phyloP scores from a whole-genome alignment of 2,329 filamentous ascomycete genomes.

The Bipolaris zeicola region DNA sequence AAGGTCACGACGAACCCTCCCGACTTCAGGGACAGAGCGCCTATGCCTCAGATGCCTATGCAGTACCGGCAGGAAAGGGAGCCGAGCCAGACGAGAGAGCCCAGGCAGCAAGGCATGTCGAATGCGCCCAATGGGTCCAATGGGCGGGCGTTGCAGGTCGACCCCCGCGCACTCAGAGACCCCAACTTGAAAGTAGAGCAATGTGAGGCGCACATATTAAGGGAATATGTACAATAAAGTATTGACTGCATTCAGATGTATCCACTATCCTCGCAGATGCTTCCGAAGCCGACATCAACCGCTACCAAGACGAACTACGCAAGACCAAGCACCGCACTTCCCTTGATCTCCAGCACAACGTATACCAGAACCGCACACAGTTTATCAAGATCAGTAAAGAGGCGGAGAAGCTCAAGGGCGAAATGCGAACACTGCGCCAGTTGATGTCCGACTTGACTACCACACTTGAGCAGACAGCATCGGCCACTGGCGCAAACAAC shows the following conservation, averaged over 20 bases:
- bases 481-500: constrained; percentile 45
- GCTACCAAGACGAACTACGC: constrained; percentile 76
- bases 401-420: constrained; percentile 93
- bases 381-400: constrained; percentile 99
- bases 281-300: constrained; percentile 82
- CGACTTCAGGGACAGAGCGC: constrained; percentile 69
- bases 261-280: constrained; percentile 78
- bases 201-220: constrained; percentile 58
- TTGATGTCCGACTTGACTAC: constrained; percentile 86
- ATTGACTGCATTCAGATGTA: constrained; percentile 56
- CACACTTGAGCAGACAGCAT: constrained; percentile 55
- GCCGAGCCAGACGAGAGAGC: constrained; percentile 52
- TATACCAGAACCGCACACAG: constrained; percentile 95
- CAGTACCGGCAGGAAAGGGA: constrained; percentile 63
- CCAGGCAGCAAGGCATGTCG: constrained; percentile 54
- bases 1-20: constrained; percentile 80
- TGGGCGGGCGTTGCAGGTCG: constrained; percentile 67
- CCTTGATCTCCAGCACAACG: constrained; percentile 87
- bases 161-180: constrained; percentile 78
- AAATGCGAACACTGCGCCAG: constrained; percentile 89
- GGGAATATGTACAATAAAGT: background rate
- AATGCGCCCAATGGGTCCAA: constrained; percentile 39
- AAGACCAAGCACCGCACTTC: constrained; percentile 79
- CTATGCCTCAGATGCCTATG: constrained; percentile 67
- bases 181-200: constrained; percentile 79